Evolutionary conservation across 1,284 basidiomycete genomes (phyloP).

Genomic region (Xerocomus nothofagi): DNA sequence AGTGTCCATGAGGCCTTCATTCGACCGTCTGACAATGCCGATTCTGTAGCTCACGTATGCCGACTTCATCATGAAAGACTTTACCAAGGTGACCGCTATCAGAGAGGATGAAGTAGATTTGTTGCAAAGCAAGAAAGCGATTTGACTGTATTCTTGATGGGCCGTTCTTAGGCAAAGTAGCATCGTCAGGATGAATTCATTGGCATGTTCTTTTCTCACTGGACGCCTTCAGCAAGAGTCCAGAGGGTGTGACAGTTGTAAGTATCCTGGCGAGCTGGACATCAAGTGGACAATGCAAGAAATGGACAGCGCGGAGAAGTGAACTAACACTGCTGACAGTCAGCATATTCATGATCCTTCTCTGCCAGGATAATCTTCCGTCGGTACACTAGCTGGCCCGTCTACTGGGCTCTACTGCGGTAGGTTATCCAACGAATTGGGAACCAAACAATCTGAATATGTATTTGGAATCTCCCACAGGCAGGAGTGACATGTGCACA

Average conservation of each 20-base stretch:
- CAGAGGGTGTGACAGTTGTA: not conserved
- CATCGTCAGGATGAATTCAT: not conserved
- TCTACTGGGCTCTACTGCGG: too few relatives aligned
- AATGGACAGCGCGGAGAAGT: not conserved
- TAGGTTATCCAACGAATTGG: not conserved
- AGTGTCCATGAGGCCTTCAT: constrained; percentile 20
- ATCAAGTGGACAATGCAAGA: not conserved
- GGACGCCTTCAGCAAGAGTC: not conserved
- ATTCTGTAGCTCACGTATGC: constrained; percentile 44
- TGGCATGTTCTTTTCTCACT: not conserved
- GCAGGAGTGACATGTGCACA: not conserved
- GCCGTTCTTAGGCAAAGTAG: not conserved
- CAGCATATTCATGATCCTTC: not conserved
- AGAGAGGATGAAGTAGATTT: constrained; percentile 41
- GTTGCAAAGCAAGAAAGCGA: constrained; percentile 13
- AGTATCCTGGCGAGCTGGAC: not conserved
- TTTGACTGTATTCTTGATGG: constrained; percentile 6
- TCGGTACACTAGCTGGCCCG: too few relatives aligned
- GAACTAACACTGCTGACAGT: not conserved
- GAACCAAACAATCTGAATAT: not conserved
- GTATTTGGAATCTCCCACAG: not conserved
- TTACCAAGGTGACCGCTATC: constrained; percentile 48
- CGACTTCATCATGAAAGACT: constrained; percentile 47
- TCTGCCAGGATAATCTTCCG: not conserved
- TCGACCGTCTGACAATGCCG: constrained; percentile 11